These are phyloP conservation scores for Blastocystis sp. DNA, from an alignment of 352 stramenopile genomes.

Conservation along the genomic window DNA sequence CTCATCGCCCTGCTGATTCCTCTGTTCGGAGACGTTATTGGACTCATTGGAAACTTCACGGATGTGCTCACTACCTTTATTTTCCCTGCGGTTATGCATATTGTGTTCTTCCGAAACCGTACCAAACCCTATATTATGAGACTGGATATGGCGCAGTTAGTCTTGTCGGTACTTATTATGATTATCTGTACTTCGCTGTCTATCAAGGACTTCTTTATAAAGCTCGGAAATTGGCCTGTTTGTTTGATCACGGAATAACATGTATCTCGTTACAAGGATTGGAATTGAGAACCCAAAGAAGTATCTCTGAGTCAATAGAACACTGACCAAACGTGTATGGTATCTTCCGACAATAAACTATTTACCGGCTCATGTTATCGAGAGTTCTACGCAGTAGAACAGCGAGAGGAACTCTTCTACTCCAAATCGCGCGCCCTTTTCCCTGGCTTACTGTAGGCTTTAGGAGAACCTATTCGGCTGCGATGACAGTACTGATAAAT, in stretches of 20 bases:
- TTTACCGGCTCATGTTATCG: background rate
- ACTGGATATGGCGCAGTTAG: background rate
- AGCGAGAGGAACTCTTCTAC: background rate
- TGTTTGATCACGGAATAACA: background rate
- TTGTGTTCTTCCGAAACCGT: slow-evolving; percentile 48
- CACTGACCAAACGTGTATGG: background rate
- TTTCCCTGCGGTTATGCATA: slow-evolving; percentile 51
- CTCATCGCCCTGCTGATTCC: slow-evolving; percentile 8
- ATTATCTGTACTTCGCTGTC: slow-evolving; percentile 44
- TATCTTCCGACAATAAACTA: background rate
- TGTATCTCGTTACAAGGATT: background rate
- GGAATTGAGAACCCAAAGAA: no score
- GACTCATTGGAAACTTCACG: slow-evolving; percentile 41
- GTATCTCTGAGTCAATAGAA: no score
- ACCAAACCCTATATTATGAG: background rate
- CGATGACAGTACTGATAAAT: no score
- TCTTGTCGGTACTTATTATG: slow-evolving; percentile 51
- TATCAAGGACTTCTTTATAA: slow-evolving; percentile 12
- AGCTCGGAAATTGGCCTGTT: background rate
- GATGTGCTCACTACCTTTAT: slow-evolving; percentile 55
- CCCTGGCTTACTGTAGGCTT: no score
- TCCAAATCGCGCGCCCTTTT: no score
- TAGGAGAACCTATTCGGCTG: no score
- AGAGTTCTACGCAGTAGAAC: background rate
- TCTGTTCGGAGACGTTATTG: background rate